Conservation (phyloP, 176 grass and related monocot genomes). For the Aegilops bicornis region DNA sequence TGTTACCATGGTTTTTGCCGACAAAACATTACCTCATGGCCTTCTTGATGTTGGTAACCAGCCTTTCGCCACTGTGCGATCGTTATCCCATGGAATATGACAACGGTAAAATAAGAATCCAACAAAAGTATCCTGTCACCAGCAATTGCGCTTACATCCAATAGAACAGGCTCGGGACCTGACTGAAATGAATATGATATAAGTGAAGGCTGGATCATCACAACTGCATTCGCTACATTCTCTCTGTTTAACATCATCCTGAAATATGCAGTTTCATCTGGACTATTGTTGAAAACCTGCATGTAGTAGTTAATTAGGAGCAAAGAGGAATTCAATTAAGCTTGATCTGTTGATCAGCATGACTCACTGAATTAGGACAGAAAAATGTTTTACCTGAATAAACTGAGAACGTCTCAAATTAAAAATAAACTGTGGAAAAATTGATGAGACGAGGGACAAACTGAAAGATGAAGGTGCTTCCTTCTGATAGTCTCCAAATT, state of each 20-base stretch:
- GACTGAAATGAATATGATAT: conserved; percentile 87
- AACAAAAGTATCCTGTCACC: conserved; percentile 82
- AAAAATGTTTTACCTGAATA: conserved; percentile 64
- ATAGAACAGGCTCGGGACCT: conserved; percentile 64
- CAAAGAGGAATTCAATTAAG: not conserved
- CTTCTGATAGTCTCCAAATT: conserved; percentile 98
- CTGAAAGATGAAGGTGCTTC: conserved; percentile 80
- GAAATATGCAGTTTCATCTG: conserved; percentile 94
- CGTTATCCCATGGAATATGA: conserved; percentile 75
- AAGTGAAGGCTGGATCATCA: conserved; percentile 94
- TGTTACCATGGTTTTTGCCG: not conserved
- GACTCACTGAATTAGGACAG: conserved; percentile 6
- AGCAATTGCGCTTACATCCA: conserved; percentile 82
- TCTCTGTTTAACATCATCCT: conserved; percentile 83
- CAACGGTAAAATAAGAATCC: conserved; percentile 90
- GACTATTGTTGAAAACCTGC: conserved; percentile 91
- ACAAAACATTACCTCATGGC: conserved; percentile 68
- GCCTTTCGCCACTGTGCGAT: conserved; percentile 90
- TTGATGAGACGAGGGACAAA: conserved; percentile 81
- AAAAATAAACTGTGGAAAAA: conserved; percentile 94
- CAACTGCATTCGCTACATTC: conserved; percentile 66
- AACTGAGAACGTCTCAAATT: conserved; percentile 94
- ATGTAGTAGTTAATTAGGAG: conserved; percentile 34
- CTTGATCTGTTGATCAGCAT: conserved; percentile 21
- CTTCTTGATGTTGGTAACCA: conserved; percentile 93